Conservation (phyloP, 169 alveolate genomes). For the Perkinsus chesapeaki region DNA sequence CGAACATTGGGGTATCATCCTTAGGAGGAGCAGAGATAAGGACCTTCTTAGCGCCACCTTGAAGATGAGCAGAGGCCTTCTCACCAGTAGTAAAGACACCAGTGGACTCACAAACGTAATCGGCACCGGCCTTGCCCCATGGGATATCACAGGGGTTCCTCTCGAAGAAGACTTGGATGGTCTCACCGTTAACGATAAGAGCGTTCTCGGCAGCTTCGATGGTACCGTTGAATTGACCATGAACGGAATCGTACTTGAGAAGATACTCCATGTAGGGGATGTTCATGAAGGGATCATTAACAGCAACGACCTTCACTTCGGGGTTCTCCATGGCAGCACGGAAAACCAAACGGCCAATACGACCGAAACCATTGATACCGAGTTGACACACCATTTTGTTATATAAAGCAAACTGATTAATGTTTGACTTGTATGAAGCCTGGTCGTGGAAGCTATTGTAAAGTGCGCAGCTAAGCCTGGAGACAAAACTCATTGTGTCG, state of each 20-base stretch:
- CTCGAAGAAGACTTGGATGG: slow-evolving; percentile 68
- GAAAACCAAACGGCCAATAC: slow-evolving; percentile 96
- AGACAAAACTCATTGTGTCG: no score
- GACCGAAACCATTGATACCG: slow-evolving; percentile 98
- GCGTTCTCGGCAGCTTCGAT: slow-evolving; percentile 53
- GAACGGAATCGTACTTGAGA: slow-evolving; percentile 93
- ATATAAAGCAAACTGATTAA: background rate
- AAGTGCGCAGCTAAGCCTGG: no score
- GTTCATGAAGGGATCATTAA: slow-evolving; percentile 87
- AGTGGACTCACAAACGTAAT: slow-evolving; percentile 94
- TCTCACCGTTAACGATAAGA: slow-evolving; percentile 69
- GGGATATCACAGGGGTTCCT: slow-evolving; percentile 90
- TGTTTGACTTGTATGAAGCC: no score
- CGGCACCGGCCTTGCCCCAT: slow-evolving; percentile 94
- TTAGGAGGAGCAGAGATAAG: slow-evolving; percentile 93
- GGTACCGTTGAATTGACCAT: slow-evolving; percentile 72
- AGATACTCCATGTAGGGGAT: slow-evolving; percentile 86
- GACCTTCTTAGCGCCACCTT: slow-evolving; percentile 73
- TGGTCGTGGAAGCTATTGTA: no score
- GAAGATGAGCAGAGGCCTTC: slow-evolving; percentile 84
- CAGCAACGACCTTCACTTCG: slow-evolving; percentile 69
- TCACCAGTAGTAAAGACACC: slow-evolving; percentile 93
- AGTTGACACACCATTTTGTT: slow-evolving; percentile 70
- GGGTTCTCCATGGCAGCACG: slow-evolving; percentile 76
- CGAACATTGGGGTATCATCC: slow-evolving; percentile 94